Evolutionary conservation across 352 stramenopile genomes (phyloP).

Genomic region (Phytophthora tentaculata): DNA sequence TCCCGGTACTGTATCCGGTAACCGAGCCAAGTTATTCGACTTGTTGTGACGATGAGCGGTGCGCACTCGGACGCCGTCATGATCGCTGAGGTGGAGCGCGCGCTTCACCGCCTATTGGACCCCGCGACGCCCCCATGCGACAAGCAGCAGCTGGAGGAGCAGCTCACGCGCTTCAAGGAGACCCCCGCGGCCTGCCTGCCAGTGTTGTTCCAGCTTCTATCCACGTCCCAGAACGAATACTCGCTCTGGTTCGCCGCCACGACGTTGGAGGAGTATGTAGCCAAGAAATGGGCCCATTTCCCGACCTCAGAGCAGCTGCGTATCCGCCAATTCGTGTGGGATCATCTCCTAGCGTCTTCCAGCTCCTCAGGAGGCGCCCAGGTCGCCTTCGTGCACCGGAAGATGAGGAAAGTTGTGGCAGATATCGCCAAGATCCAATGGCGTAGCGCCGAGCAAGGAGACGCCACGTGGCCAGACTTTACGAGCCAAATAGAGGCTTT

Average conservation of each 20-base stretch:
- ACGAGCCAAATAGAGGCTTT: slow-evolving; percentile 67
- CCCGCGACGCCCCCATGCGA: slow-evolving; percentile 48
- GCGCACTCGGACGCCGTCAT: slow-evolving; percentile 27
- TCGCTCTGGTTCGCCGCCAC: slow-evolving; percentile 80
- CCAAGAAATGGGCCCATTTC: slow-evolving; percentile 61
- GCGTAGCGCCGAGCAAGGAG: slow-evolving; percentile 14
- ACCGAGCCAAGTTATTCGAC: no score
- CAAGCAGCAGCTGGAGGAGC: slow-evolving; percentile 63
- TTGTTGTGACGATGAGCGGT: slow-evolving; percentile 32
- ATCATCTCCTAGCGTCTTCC: slow-evolving; percentile 43
- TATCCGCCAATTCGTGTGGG: slow-evolving; percentile 73
- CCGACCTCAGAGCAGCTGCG: slow-evolving; percentile 43
- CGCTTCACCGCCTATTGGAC: slow-evolving; percentile 65
- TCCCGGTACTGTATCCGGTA: no score
- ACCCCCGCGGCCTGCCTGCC: slow-evolving; percentile 59
- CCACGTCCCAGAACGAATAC: slow-evolving; percentile 71
- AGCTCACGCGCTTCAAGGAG: slow-evolving; percentile 70
- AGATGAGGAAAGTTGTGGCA: slow-evolving; percentile 74
- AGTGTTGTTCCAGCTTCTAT: slow-evolving; percentile 68
- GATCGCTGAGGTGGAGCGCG: slow-evolving; percentile 71
- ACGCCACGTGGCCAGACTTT: slow-evolving; percentile 62
- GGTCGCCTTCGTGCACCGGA: slow-evolving; percentile 65
- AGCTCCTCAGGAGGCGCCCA: slow-evolving; percentile 19
- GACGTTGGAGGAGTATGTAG: slow-evolving; percentile 79
- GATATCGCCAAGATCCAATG: slow-evolving; percentile 76